Percentiles rank a stretch among this genome's conserved stretches.
Evolutionary conservation across 768 basidiomycete species (phyloP).

Genomic region (Trametes gibbosa): DNA sequence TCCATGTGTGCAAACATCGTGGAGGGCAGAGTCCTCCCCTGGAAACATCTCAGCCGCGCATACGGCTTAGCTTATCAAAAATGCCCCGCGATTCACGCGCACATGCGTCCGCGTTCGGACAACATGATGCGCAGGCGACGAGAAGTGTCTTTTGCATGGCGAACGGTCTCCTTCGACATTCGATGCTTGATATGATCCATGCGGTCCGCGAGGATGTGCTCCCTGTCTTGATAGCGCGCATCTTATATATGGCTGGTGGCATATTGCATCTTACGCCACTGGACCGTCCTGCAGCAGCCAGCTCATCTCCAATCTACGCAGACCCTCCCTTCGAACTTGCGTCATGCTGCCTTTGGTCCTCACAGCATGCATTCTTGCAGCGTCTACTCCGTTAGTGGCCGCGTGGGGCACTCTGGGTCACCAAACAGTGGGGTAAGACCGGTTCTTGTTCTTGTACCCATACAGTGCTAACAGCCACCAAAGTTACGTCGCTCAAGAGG

Average conservation of each 20-base stretch:
- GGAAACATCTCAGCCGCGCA: background rate
- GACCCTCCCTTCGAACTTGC: background rate
- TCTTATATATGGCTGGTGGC: background rate
- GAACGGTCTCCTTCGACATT: background rate
- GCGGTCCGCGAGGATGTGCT: background rate
- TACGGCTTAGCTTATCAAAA: background rate
- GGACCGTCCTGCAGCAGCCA: background rate
- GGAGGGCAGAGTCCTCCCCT: background rate
- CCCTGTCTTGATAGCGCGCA: background rate
- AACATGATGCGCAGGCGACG: background rate
- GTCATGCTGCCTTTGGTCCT: background rate
- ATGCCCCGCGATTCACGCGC: background rate
- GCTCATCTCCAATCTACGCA: background rate
- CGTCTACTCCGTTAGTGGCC: background rate
- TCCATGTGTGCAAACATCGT: background rate
- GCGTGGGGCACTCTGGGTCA: conserved; percentile 30
- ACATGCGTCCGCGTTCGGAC: background rate
- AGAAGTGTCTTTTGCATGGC: background rate
- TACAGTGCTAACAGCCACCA: background rate
- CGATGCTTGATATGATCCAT: conserved; percentile 1
- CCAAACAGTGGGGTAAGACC: conserved; percentile 25
- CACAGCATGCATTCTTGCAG: background rate
- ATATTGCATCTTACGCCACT: too few relatives aligned
- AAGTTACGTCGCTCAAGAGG: conserved; percentile 20
- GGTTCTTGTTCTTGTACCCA: background rate